A percentile compares a stretch with the other conserved stretches of the same genome.
phyloP scores from a whole-genome alignment of 352 stramenopile genomes.

The Globisporangium cylindrosporum region DNA sequence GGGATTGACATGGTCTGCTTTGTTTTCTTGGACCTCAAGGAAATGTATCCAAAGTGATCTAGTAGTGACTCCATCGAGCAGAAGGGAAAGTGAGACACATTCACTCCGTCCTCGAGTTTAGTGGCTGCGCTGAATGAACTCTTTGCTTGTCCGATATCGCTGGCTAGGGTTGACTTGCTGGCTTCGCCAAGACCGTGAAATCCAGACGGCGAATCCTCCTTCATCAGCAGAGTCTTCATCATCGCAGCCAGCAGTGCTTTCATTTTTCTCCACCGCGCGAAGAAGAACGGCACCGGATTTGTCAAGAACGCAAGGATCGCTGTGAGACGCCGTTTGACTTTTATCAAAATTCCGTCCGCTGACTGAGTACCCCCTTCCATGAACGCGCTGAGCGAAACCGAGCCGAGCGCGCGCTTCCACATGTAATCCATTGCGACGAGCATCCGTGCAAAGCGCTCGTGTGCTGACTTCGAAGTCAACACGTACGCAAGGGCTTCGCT shows the following conservation, averaged over 20 bases:
- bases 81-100: slow-evolving; percentile 24
- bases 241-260: slow-evolving; percentile 1
- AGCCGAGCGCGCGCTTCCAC: slow-evolving; percentile 35
- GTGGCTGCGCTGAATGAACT: neutral
- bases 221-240: neutral
- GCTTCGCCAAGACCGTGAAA: slow-evolving; percentile 3
- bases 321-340: slow-evolving; percentile 13
- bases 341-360: slow-evolving; percentile 20
- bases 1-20: slow-evolving; percentile 26
- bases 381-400: slow-evolving; percentile 20
- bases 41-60: slow-evolving; percentile 31
- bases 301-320: slow-evolving; percentile 9
- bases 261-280: slow-evolving; percentile 18
- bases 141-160: neutral
- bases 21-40: slow-evolving; percentile 26
- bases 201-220: neutral
- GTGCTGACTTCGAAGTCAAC: slow-evolving; percentile 18
- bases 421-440: slow-evolving; percentile 42
- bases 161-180: neutral
- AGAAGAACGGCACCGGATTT: slow-evolving; percentile 20
- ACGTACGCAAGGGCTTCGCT: slow-evolving; percentile 21
- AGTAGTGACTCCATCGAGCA: slow-evolving; percentile 32
- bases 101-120: slow-evolving; percentile 1
- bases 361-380: slow-evolving; percentile 27
- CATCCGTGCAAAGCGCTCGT: slow-evolving; percentile 25